phyloP scores from a whole-genome alignment of 2,329 filamentous ascomycete genomes.

The Trichoderma sp. region DNA sequence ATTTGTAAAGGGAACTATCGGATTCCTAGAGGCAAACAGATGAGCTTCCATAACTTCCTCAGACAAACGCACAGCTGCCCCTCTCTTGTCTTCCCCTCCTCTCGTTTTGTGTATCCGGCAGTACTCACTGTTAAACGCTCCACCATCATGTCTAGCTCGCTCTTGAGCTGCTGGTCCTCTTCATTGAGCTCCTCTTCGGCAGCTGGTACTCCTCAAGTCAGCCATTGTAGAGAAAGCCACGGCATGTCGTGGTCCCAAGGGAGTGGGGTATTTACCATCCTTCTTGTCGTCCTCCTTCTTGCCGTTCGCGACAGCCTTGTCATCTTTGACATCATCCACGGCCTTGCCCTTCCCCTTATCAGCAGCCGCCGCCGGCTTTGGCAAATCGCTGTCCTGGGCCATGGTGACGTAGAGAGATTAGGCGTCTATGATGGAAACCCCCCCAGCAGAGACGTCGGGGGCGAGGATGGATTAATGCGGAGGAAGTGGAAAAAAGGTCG shows the following conservation, averaged over 20 bases:
- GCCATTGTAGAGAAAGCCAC: slow-evolving; percentile 2
- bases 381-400: slow-evolving; percentile 90
- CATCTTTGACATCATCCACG: slow-evolving; percentile 65
- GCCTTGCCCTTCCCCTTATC: slow-evolving; percentile 98
- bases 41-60: not conserved
- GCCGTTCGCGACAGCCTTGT: slow-evolving; percentile 66
- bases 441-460: slow-evolving; percentile 17
- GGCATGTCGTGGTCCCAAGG: not conserved
- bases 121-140: slow-evolving; percentile 78
- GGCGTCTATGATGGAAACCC: slow-evolving; percentile 29
- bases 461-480: slow-evolving; percentile 13
- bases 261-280: slow-evolving; percentile 37
- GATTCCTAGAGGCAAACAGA: slow-evolving; percentile 61
- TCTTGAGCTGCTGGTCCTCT: slow-evolving; percentile 97
- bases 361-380: slow-evolving; percentile 56
- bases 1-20: slow-evolving; percentile 82
- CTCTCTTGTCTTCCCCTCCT: not conserved
- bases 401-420: slow-evolving; percentile 54
- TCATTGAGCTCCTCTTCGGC: slow-evolving; percentile 86
- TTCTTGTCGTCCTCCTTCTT: slow-evolving; percentile 72
- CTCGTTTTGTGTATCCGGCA: not conserved
- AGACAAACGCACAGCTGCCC: not conserved
- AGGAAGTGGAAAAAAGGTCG: not conserved
- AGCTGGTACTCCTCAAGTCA: slow-evolving; percentile 24
- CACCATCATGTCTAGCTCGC: slow-evolving; percentile 95